Conservation (phyloP, 1,284 basidiomycete genomes). For the Sanghuangporus weigelae region DNA sequence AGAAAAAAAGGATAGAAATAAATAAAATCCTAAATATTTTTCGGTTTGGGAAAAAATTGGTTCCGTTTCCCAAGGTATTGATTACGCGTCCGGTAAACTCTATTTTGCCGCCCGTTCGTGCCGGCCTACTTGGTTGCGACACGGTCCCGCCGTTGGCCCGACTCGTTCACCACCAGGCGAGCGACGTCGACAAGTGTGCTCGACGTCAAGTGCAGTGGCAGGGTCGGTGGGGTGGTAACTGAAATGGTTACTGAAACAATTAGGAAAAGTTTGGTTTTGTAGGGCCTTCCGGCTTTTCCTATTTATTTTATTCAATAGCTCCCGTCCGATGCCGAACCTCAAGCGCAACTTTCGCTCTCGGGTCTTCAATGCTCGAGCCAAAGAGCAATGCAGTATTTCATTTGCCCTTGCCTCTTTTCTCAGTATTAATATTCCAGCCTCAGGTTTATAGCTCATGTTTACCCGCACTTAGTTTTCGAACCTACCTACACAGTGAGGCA, state of each 20-base stretch:
- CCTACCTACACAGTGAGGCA: no score
- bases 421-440: not conserved
- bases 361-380: not conserved
- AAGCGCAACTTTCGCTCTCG: not conserved
- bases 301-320: not conserved
- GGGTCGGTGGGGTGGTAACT: not conserved
- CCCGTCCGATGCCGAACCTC: not conserved
- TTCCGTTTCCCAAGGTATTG: conserved; percentile 11
- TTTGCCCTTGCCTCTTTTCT: not conserved
- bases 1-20: not conserved
- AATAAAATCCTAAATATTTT: not conserved
- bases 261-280: not conserved
- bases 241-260: not conserved
- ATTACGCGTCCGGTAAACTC: not conserved
- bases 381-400: not conserved
- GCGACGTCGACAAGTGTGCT: not conserved
- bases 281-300: not conserved
- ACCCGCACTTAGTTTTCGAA: no score
- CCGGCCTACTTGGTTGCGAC: not conserved
- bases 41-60: conserved; percentile 1
- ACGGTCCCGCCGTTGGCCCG: not conserved
- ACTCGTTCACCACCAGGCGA: not conserved
- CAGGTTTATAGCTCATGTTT: not conserved
- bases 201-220: not conserved
- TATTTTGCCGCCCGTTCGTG: not conserved